phyloP scores from a whole-genome alignment of 2,329 filamentous ascomycete species.

The Alternaria burnsii region DNA sequence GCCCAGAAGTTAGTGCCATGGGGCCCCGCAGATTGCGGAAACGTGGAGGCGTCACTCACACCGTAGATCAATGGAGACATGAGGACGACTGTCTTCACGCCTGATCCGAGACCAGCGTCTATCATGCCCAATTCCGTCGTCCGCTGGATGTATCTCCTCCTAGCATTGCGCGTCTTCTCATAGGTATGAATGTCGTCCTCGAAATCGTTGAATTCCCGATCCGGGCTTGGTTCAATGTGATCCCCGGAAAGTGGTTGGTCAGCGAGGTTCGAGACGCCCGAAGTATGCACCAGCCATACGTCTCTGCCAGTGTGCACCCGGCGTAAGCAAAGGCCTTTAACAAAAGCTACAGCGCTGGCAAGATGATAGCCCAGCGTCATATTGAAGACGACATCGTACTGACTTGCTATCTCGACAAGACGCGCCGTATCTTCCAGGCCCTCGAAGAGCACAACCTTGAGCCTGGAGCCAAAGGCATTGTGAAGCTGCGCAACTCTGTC shows the following conservation, averaged over 20 bases:
- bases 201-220: background rate
- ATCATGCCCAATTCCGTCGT: slow-evolving; percentile 8
- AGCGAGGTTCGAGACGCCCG: slow-evolving; percentile 6
- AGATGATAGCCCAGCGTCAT: slow-evolving; percentile 8
- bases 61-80: slow-evolving; percentile 7
- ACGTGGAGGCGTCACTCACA: slow-evolving; percentile 1
- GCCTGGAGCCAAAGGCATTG: background rate
- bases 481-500: slow-evolving; percentile 2
- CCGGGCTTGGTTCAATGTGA: background rate
- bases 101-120: slow-evolving; percentile 3
- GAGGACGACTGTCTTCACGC: slow-evolving; percentile 4
- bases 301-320: slow-evolving; percentile 1
- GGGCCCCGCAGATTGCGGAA: background rate
- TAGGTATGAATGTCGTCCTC: background rate
- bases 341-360: background rate
- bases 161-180: slow-evolving; percentile 3
- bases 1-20: background rate
- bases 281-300: slow-evolving; percentile 7
- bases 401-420: slow-evolving; percentile 8
- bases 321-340: background rate
- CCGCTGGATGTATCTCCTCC: slow-evolving; percentile 1
- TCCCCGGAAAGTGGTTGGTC: slow-evolving; percentile 1
- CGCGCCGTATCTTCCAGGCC: slow-evolving; percentile 1
- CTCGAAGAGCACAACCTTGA: slow-evolving; percentile 3
- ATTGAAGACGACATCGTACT: slow-evolving; percentile 5